Evolutionary conservation across 495 filamentous ascomycete genomes (phyloP).

Genomic region (Xylaria flabelliformis): DNA sequence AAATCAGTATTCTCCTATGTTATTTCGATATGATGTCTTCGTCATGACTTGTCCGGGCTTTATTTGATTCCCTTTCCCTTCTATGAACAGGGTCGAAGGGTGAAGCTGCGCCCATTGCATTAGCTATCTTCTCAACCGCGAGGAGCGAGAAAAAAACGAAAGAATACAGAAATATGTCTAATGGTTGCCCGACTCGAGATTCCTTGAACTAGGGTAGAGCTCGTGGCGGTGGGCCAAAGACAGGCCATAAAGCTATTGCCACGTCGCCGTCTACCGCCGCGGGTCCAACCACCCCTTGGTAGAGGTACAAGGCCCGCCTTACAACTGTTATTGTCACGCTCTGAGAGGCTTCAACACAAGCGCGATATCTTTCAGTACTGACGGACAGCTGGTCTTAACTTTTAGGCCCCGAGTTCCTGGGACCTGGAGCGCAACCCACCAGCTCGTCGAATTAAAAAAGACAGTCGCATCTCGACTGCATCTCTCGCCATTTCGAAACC

Average conservation of each 20-base stretch:
- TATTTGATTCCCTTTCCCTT: background rate
- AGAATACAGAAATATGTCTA: slow-evolving; percentile 17
- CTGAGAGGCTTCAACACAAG: slow-evolving; percentile 20
- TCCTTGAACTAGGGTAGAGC: slow-evolving; percentile 18
- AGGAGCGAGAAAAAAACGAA: slow-evolving; percentile 18
- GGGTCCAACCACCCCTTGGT: slow-evolving; percentile 26
- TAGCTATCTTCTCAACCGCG: slow-evolving; percentile 16
- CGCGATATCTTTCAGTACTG: slow-evolving; percentile 11
- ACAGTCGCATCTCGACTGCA: slow-evolving; percentile 20
- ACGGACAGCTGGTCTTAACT: slow-evolving; percentile 14
- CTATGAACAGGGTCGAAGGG: background rate
- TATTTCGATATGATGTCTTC: background rate
- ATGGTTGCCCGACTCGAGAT: slow-evolving; percentile 20
- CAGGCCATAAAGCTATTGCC: slow-evolving; percentile 26
- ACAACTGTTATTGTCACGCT: slow-evolving; percentile 20
- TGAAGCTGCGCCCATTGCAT: slow-evolving; percentile 8
- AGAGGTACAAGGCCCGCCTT: slow-evolving; percentile 19
- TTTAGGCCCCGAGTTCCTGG: slow-evolving; percentile 15
- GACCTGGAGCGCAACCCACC: slow-evolving; percentile 5
- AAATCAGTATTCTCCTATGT: background rate
- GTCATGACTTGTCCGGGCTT: background rate
- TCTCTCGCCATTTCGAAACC: slow-evolving; percentile 7
- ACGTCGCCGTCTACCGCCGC: slow-evolving; percentile 26
- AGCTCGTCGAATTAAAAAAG: slow-evolving; percentile 16
- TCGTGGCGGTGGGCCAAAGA: slow-evolving; percentile 28